Evolutionary conservation across 2,329 filamentous ascomycete genomes (phyloP).

Genomic region (Elsinoe batatas): DNA sequence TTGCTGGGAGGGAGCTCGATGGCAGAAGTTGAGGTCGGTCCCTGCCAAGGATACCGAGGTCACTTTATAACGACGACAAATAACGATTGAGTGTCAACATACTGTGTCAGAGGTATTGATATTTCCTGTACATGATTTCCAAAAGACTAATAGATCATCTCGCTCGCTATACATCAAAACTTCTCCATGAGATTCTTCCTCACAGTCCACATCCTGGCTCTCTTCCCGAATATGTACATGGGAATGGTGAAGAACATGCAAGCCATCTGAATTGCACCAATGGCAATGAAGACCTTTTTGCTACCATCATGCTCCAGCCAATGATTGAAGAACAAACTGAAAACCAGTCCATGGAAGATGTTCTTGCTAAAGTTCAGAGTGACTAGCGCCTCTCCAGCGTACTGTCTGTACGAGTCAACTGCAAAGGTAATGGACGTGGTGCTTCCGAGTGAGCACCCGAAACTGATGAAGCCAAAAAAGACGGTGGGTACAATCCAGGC

Average conservation of each 20-base stretch:
- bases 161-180: slow-evolving; percentile 33
- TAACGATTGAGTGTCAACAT: too few relatives aligned
- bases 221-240: slow-evolving; percentile 90
- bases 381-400: slow-evolving; percentile 86
- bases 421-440: slow-evolving; percentile 91
- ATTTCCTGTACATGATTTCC: too few relatives aligned
- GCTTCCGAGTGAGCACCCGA: slow-evolving; percentile 80
- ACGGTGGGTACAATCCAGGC: slow-evolving; percentile 85
- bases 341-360: slow-evolving; percentile 79
- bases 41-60: slow-evolving; percentile 3
- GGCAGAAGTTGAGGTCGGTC: not conserved
- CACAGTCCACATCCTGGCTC: slow-evolving; percentile 88
- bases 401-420: slow-evolving; percentile 86
- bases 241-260: slow-evolving; percentile 68
- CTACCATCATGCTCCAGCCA: slow-evolving; percentile 72
- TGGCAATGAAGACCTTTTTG: slow-evolving; percentile 67
- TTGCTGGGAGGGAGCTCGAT: not conserved
- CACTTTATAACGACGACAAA: not conserved
- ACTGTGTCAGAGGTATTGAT: too few relatives aligned
- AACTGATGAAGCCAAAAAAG: slow-evolving; percentile 86
- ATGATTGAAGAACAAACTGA: slow-evolving; percentile 74
- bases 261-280: slow-evolving; percentile 77
- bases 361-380: slow-evolving; percentile 95
- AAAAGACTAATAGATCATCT: too few relatives aligned
- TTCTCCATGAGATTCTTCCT: slow-evolving; percentile 79